A percentile compares a stretch with the other conserved stretches of the same genome.
phyloP scores from a whole-genome alignment of 495 filamentous ascomycete species.

The Tuber brumale region DNA sequence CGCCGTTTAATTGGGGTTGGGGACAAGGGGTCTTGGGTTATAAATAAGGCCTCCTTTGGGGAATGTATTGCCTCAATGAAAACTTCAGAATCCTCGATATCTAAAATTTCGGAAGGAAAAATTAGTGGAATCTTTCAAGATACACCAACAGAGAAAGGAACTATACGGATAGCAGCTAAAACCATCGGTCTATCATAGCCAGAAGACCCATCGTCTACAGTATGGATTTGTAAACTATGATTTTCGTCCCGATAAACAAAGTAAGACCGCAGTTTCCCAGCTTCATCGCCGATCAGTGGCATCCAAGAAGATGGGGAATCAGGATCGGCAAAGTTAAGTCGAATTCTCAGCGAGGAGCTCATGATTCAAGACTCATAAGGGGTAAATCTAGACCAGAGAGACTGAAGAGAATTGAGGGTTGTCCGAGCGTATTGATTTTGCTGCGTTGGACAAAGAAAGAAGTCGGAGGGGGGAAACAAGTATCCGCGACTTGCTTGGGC shows the following conservation, averaged over 20 bases:
- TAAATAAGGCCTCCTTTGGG: not conserved
- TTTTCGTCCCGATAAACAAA: not conserved
- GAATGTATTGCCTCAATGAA: not conserved
- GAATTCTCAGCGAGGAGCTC: not conserved
- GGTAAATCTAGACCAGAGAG: not conserved
- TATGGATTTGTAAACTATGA: not conserved
- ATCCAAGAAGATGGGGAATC: not conserved
- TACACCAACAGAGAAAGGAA: not conserved
- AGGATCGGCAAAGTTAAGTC: not conserved
- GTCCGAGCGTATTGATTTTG: not conserved
- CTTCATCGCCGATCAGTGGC: not conserved
- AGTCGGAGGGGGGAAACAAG: not conserved
- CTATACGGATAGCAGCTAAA: not conserved
- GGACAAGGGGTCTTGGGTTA: not conserved
- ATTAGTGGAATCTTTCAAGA: not conserved
- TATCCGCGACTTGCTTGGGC: not conserved
- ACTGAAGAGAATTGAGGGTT: not conserved
- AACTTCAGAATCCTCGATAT: not conserved
- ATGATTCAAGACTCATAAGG: not conserved
- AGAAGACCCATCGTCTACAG: not conserved
- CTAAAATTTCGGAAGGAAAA: not conserved
- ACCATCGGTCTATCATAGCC: not conserved
- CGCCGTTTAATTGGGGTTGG: not conserved
- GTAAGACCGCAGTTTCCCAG: not conserved
- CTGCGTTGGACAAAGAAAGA: not conserved